Evolutionary conservation across 139 green algal species (phyloP).

Genomic region (Auxenochlorella pyrenoidosa): DNA sequence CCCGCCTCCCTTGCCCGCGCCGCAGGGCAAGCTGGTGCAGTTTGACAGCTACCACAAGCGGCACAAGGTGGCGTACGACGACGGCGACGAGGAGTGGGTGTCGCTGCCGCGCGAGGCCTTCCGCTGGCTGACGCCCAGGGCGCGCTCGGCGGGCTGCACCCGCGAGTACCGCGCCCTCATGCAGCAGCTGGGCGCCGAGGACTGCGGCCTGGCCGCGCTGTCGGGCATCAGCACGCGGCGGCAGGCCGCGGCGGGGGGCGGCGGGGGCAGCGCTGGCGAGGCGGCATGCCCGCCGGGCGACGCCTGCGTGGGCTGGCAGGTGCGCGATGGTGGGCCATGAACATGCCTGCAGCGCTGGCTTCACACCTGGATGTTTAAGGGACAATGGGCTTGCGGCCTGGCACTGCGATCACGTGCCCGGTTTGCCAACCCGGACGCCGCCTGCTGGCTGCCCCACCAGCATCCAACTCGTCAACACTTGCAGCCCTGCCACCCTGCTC

Average conservation of each 20-base stretch:
- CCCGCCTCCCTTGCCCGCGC: background rate
- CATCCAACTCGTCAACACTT: no score
- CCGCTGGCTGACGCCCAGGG: constrained; percentile 42
- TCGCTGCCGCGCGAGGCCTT: constrained; percentile 55
- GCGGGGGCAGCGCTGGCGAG: background rate
- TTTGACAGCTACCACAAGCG: constrained; percentile 64
- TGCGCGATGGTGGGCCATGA: background rate
- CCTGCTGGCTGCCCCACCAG: background rate
- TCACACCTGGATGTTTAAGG: no score
- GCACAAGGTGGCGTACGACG: constrained; percentile 70
- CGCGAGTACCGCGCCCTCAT: constrained; percentile 35
- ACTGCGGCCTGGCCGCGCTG: constrained; percentile 7
- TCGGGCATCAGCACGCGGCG: constrained; percentile 17
- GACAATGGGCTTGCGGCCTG: no score
- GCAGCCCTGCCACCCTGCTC: background rate
- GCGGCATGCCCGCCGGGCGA: background rate
- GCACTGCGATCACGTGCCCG: no score
- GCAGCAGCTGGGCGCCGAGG: constrained; percentile 43
- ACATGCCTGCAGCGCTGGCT: no score
- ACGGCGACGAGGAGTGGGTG: constrained; percentile 69
- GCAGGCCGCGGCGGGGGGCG: background rate
- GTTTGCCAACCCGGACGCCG: no score
- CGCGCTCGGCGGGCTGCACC: constrained; percentile 26
- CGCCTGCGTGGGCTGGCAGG: constrained; percentile 40
- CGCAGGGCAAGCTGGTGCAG: constrained; percentile 48